Conservation (phyloP, 2,329 filamentous ascomycete species). For the Diplodia intermedia region DNA sequence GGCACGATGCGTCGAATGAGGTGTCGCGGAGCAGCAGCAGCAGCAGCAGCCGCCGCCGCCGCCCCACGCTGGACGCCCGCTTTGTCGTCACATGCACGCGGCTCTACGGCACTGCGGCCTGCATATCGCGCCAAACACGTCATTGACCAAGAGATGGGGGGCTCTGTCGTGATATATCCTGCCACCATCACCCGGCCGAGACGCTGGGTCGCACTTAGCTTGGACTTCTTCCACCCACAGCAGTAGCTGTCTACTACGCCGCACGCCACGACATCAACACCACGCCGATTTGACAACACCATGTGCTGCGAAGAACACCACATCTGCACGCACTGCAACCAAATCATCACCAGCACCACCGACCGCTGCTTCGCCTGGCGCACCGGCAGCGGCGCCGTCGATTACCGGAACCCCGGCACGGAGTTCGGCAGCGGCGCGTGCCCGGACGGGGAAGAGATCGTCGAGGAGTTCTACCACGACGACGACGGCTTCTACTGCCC, state of each 20-base stretch:
- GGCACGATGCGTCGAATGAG: not conserved
- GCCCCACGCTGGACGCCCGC: constrained; percentile 12
- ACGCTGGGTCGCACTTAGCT: not conserved
- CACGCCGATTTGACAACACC: not conserved
- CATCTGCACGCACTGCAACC: constrained; percentile 16
- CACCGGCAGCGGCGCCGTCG: not conserved
- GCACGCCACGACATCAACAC: too few relatives aligned
- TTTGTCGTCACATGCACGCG: constrained; percentile 21
- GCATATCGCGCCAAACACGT: constrained; percentile 5
- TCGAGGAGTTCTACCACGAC: constrained; percentile 24
- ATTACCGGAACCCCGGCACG: constrained; percentile 16
- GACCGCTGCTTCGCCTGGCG: constrained; percentile 17
- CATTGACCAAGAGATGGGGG: constrained; percentile 1
- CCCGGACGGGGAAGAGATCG: constrained; percentile 25
- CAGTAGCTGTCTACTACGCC: too few relatives aligned
- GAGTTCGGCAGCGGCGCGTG: constrained; percentile 16
- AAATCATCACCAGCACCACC: constrained; percentile 1
- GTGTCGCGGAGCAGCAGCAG: constrained; percentile 4
- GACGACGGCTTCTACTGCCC: constrained; percentile 21
- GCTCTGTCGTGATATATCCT: not conserved
- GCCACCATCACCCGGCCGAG: not conserved
- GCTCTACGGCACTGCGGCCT: not conserved
- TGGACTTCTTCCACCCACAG: not conserved
- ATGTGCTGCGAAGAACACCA: constrained; percentile 25
- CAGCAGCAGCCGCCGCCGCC: not conserved